Evolutionary conservation across 192 early-diverging fungal genomes (phyloP).

Genomic region (Backusella australiensis): DNA sequence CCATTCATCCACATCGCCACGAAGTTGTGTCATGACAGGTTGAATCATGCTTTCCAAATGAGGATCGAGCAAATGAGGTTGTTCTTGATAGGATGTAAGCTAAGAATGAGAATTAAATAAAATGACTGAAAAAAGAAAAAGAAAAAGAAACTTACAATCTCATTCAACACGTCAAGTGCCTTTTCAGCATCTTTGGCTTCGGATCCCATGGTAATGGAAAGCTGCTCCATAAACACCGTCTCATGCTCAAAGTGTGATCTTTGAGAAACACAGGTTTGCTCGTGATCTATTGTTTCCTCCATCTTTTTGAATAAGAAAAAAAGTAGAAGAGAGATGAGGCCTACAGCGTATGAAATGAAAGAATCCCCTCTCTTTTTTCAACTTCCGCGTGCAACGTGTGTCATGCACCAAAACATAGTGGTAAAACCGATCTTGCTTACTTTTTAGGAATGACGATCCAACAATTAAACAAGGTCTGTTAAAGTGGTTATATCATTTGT

Average conservation of each 20-base stretch:
- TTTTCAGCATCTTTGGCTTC: neutral
- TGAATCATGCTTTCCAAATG: slow-evolving; percentile 62
- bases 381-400: no score
- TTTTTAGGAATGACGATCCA: no score
- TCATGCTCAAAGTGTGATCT: slow-evolving; percentile 13
- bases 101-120: slow-evolving; percentile 11
- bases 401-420: no score
- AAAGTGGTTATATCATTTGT: no score
- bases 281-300: neutral
- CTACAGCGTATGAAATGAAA: neutral
- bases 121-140: no score
- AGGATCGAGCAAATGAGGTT: slow-evolving; percentile 75
- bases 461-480: no score
- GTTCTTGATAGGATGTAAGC: slow-evolving; percentile 70
- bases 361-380: neutral
- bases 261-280: slow-evolving; percentile 5
- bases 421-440: no score
- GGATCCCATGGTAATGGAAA: neutral
- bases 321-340: neutral
- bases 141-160: neutral
- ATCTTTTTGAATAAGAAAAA: neutral
- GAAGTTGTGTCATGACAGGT: slow-evolving; percentile 58
- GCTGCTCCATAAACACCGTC: neutral
- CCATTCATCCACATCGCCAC: slow-evolving; percentile 36
- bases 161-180: neutral